Evolutionary conservation across 176 grass and related monocot species (phyloP).

Genomic region (Rhipidocladum racemiflorum): DNA sequence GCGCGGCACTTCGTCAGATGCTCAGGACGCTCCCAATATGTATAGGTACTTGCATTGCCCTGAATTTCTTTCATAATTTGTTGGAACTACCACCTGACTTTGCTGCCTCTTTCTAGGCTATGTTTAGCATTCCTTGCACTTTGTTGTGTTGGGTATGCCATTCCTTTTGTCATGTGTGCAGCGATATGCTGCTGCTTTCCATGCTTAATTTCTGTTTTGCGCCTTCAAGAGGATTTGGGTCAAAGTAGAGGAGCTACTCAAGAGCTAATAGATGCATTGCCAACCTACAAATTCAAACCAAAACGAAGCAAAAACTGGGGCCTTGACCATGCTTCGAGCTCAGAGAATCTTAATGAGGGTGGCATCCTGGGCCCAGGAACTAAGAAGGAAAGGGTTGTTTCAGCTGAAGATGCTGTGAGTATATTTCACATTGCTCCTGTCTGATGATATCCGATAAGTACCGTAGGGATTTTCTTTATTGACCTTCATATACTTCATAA

Average conservation of each 20-base stretch:
- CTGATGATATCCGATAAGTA: conserved; percentile 13
- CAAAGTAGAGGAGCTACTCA: conserved; percentile 81
- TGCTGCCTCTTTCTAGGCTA: conserved; percentile 51
- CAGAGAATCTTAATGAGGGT: conserved; percentile 55
- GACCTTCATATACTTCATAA: neutral
- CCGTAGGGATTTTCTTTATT: neutral
- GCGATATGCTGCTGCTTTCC: conserved; percentile 97
- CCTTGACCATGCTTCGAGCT: conserved; percentile 49
- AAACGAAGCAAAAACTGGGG: conserved; percentile 71
- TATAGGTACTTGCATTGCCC: conserved; percentile 62
- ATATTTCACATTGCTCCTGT: conserved; percentile 22
- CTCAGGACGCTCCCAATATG: conserved; percentile 75
- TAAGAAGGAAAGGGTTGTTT: conserved; percentile 78
- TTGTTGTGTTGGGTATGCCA: conserved; percentile 91
- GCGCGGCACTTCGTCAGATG: conserved; percentile 56
- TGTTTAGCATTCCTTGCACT: conserved; percentile 92
- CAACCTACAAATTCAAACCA: conserved; percentile 89
- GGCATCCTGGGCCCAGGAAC: conserved; percentile 86
- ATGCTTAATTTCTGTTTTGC: conserved; percentile 85
- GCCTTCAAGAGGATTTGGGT: conserved; percentile 73
- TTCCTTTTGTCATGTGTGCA: conserved; percentile 92
- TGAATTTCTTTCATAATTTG: conserved; percentile 27
- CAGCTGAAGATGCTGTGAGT: conserved; percentile 92
- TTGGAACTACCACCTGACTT: conserved; percentile 23
- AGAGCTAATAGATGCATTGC: conserved; percentile 76